A percentile compares a stretch with the other conserved stretches of the same genome.
Evolutionary conservation across 352 stramenopile species (phyloP).

Genomic region (Pythium plurisporium): DNA sequence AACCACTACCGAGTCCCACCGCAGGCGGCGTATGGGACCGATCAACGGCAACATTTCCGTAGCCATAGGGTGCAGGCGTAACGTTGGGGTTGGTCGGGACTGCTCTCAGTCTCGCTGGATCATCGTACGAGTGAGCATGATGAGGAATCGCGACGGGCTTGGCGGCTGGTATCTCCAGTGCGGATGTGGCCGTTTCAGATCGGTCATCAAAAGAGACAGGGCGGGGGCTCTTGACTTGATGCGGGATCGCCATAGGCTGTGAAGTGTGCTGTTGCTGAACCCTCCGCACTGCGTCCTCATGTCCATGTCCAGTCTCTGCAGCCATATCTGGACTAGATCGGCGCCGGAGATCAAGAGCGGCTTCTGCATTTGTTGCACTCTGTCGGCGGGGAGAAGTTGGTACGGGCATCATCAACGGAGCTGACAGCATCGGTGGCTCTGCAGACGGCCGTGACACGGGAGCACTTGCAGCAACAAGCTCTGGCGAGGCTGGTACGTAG

Average conservation of each 20-base stretch:
- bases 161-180: conserved; percentile 16
- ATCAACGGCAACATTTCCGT: conserved; percentile 75
- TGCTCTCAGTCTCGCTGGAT: conserved; percentile 41
- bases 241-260: conserved; percentile 79
- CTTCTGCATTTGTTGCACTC: background rate
- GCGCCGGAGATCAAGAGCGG: conserved; percentile 19
- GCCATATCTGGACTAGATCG: conserved; percentile 36
- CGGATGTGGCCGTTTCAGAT: conserved; percentile 15
- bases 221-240: conserved; percentile 34
- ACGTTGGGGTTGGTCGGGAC: conserved; percentile 60
- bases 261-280: conserved; percentile 44
- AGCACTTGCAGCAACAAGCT: conserved; percentile 20
- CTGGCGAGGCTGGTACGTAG: conserved; percentile 68
- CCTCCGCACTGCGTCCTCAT: conserved; percentile 2
- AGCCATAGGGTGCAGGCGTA: conserved; percentile 63
- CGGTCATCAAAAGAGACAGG: conserved; percentile 25
- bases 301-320: background rate
- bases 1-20: conserved; percentile 10
- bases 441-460: background rate
- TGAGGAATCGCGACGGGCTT: conserved; percentile 26
- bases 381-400: background rate
- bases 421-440: background rate
- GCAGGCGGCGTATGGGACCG: conserved; percentile 12
- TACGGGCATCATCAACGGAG: conserved; percentile 5
- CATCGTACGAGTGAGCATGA: conserved; percentile 69